phyloP scores from a whole-genome alignment of 2,329 filamentous ascomycete genomes.

The Corinectria fuckeliana region DNA sequence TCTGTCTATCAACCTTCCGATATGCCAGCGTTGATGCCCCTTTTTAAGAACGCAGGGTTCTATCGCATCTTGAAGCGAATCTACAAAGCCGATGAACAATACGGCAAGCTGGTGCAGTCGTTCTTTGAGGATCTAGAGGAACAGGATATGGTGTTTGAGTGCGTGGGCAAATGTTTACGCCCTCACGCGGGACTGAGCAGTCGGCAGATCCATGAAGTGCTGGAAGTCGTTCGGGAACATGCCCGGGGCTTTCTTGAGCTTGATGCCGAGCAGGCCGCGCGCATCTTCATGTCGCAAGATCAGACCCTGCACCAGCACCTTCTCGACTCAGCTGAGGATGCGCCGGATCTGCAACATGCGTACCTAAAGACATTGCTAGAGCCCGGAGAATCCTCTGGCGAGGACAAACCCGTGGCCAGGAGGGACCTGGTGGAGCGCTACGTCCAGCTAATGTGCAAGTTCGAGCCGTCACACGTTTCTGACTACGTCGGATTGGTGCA shows the following conservation, averaged over 20 bases:
- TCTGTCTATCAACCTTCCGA: constrained; percentile 93
- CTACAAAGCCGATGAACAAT: constrained; percentile 81
- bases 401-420: constrained; percentile 47
- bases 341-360: constrained; percentile 71
- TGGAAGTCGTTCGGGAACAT: constrained; percentile 69
- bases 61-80: constrained; percentile 91
- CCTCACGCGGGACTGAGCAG: constrained; percentile 66
- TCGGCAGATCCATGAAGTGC: constrained; percentile 76
- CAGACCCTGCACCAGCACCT: constrained; percentile 71
- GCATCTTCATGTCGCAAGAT: constrained; percentile 66
- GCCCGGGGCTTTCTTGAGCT: constrained; percentile 71
- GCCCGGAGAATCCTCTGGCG: constrained; percentile 49
- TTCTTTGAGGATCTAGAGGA: constrained; percentile 88
- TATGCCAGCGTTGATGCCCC: constrained; percentile 74
- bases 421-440: constrained; percentile 80
- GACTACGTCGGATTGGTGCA: constrained; percentile 82
- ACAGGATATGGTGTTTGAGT: constrained; percentile 76
- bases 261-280: constrained; percentile 69
- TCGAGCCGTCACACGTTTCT: constrained; percentile 81
- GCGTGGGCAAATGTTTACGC: constrained; percentile 76
- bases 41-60: constrained; percentile 82
- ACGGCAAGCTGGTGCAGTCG: constrained; percentile 75
- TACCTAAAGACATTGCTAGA: constrained; percentile 82
- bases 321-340: constrained; percentile 65
- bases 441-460: constrained; percentile 88